Conservation (phyloP, 2,329 filamentous ascomycete species). For the Penicillium concentricum region DNA sequence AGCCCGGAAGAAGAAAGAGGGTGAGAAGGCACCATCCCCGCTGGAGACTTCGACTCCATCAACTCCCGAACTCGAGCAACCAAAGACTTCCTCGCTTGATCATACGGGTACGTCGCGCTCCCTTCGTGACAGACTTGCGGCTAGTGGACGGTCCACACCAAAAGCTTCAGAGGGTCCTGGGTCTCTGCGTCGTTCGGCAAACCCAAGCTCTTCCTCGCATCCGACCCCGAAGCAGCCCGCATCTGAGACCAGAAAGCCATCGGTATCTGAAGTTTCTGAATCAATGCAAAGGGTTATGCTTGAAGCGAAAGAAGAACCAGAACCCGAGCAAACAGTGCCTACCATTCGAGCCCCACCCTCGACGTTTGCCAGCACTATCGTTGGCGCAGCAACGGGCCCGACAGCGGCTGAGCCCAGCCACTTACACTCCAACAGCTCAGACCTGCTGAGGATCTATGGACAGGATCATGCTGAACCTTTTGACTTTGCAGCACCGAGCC, state of each 20-base stretch:
- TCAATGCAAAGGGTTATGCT: slow-evolving; percentile 4
- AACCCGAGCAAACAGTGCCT: slow-evolving; percentile 14
- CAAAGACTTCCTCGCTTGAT: slow-evolving; percentile 14
- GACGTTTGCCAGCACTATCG: slow-evolving; percentile 49
- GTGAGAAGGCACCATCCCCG: slow-evolving; percentile 52
- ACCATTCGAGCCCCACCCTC: slow-evolving; percentile 50
- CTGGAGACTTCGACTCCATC: slow-evolving; percentile 4
- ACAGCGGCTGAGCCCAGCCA: slow-evolving; percentile 35
- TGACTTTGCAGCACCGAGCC: slow-evolving; percentile 80
- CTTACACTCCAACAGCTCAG: slow-evolving; percentile 31
- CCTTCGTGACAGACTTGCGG: slow-evolving; percentile 40
- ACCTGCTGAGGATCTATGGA: slow-evolving; percentile 40
- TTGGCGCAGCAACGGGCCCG: slow-evolving; percentile 31
- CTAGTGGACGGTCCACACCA: slow-evolving; percentile 26
- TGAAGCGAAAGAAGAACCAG: slow-evolving; percentile 4
- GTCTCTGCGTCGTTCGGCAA: slow-evolving; percentile 22
- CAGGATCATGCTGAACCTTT: slow-evolving; percentile 45
- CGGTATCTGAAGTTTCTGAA: slow-evolving; percentile 1
- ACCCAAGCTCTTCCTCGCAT: slow-evolving; percentile 15
- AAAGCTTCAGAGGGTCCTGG: slow-evolving; percentile 26
- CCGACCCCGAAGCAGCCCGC: slow-evolving; percentile 19
- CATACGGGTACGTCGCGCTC: slow-evolving; percentile 31
- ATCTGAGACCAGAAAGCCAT: slow-evolving; percentile 17
- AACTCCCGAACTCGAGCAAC: slow-evolving; percentile 7
- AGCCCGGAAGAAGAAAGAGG: slow-evolving; percentile 78